Percentiles rank a stretch among this genome's conserved stretches.
Conservation (phyloP, 2,329 filamentous ascomycete species). For the Alternaria atra region DNA sequence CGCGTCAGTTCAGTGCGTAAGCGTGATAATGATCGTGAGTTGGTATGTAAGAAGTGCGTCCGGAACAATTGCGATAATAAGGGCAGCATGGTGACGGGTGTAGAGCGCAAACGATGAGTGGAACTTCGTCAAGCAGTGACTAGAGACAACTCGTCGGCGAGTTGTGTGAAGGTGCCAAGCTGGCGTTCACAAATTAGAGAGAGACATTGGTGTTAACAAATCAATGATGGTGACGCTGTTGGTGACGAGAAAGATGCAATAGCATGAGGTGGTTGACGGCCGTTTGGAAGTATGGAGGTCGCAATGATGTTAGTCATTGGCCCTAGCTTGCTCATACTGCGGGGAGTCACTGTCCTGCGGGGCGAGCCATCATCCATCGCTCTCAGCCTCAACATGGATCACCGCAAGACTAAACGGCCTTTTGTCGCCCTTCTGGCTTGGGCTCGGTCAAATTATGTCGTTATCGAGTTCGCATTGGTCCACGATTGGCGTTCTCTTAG, state of each 20-base stretch:
- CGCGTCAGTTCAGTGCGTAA: constrained; percentile 22
- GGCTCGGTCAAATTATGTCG: background rate
- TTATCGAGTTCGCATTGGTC: background rate
- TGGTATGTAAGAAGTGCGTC: constrained; percentile 61
- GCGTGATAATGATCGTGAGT: constrained; percentile 57
- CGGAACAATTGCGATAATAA: constrained; percentile 58
- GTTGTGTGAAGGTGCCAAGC: constrained; percentile 33
- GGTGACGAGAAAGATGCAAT: constrained; percentile 3
- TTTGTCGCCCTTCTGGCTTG: constrained; percentile 9
- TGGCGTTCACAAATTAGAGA: constrained; percentile 30
- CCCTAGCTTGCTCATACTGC: constrained; percentile 16
- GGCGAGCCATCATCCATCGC: constrained; percentile 9
- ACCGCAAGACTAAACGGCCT: constrained; percentile 12
- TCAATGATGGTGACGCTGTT: background rate
- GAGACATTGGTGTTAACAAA: constrained; percentile 20
- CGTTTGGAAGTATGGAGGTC: constrained; percentile 11
- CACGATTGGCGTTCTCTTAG: background rate
- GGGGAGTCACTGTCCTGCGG: constrained; percentile 17
- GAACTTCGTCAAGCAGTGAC: constrained; percentile 31
- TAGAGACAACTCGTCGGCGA: constrained; percentile 30
- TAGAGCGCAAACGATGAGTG: constrained; percentile 32
- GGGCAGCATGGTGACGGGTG: constrained; percentile 60
- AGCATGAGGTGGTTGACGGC: constrained; percentile 7
- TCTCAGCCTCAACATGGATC: constrained; percentile 3
- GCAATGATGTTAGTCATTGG: constrained; percentile 19